Base-by-base conservation (phyloP, 75 land plant genomes). In the Sequoiadendron giganteum region DNA sequence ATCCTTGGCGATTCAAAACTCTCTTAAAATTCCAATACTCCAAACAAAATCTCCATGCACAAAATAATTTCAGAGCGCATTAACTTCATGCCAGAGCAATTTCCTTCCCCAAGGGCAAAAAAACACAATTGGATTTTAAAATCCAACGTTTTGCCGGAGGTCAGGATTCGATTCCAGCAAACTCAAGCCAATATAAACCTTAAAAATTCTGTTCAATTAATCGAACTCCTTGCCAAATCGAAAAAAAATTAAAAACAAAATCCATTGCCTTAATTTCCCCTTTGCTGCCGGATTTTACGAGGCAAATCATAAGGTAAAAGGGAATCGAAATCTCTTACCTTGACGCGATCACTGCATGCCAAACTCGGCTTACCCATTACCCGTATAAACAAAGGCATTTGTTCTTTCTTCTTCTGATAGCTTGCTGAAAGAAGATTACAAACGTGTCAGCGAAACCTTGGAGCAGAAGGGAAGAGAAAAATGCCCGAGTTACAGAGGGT, bases 241-340 rank as follows among this genome's bases (percentile, higher is more conserved):
- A n/a, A 28, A 4, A 34, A 36, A 28, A 1, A 1, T 10, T 34
- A 28, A 72, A 11, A 75, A 32, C 2, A 30, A 30, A 32, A 32
- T 14, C 38, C 77, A 75, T 32, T 75, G 77, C 38, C 39, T 34
- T 34, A 34, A 75, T 32, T 75, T 75, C 2, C 32, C 77, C 77
- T 75, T 52, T 75, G 38, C 77, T 75, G 39, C 16, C 70, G 70
- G 0, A 65, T 21, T 65, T 65, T 65, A 75, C 14, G 34, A 10
- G 77, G 38, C 77, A 75, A 82, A 25, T 28, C 13, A 28, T 28
- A 3, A 19, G 84, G 84, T 32, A 82, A 47, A 10, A n/a, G 28
- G 28, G 32, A 82, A 6, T 45, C 47, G 47, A 82, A 82, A 82
- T n/a, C 84, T 42, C 47, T 82, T 82, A 45, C 84, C 84, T 45